phyloP scores from a whole-genome alignment of 192 early-diverging fungal genomes.

The Gonapodya prolifera region DNA sequence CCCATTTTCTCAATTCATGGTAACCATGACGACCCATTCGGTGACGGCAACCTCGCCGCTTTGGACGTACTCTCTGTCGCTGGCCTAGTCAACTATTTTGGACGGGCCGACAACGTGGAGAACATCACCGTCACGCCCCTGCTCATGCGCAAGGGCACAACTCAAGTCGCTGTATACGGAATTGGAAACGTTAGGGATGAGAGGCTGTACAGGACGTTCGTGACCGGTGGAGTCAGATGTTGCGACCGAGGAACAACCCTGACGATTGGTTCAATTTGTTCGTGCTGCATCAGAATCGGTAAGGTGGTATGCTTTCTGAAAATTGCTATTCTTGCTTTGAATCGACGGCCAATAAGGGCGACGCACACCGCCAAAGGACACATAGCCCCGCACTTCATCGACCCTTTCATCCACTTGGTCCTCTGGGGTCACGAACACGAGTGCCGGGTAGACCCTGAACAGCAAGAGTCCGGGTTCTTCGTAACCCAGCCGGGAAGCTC shows the following conservation, averaged over 20 bases:
- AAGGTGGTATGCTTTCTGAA: too few relatives aligned
- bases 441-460: constrained; percentile 65
- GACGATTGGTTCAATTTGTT: constrained; percentile 83
- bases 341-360: too few relatives aligned
- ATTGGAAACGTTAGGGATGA: constrained; percentile 90
- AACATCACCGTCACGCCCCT: constrained; percentile 68
- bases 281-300: constrained; percentile 87
- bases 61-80: constrained; percentile 66
- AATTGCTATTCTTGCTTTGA: too few relatives aligned
- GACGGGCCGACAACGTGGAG: constrained; percentile 57
- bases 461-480: constrained; percentile 53
- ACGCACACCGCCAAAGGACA: constrained; percentile 69
- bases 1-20: constrained; percentile 95
- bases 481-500: constrained; percentile 89
- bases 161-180: constrained; percentile 72
- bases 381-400: constrained; percentile 78
- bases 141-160: constrained; percentile 63
- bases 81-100: constrained; percentile 91
- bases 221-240: constrained; percentile 54
- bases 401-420: constrained; percentile 66
- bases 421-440: constrained; percentile 98
- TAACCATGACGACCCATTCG: constrained; percentile 91
- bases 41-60: constrained; percentile 70
- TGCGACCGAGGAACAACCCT: constrained; percentile 48
- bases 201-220: constrained; percentile 66